Percentiles rank a stretch among this genome's conserved stretches.
Evolutionary conservation across 306 rosid genomes (phyloP).

Genomic region (Sophora flavescens): DNA sequence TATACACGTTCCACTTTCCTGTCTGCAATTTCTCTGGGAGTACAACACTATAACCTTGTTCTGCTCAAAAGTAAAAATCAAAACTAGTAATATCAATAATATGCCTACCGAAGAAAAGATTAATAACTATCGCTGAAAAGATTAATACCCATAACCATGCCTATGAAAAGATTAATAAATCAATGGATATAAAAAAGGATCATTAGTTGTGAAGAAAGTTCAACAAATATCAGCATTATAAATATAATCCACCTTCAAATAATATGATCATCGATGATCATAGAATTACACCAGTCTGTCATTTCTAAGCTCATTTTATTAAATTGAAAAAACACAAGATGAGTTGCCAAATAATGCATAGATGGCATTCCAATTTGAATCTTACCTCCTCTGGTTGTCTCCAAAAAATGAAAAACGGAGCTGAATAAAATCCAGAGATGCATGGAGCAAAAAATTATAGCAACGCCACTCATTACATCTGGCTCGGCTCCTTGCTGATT

Average conservation of each 20-base stretch:
- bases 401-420: background rate
- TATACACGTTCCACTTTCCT: constrained; percentile 96
- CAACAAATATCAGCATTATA: constrained; percentile 25
- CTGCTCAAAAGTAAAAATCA: constrained; percentile 66
- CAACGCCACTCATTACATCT: background rate
- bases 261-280: no score
- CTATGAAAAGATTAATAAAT: constrained; percentile 13
- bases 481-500: background rate
- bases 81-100: constrained; percentile 40
- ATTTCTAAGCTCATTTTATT: no score
- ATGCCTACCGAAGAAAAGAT: background rate
- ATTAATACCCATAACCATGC: constrained; percentile 5
- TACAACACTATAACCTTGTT: constrained; percentile 87
- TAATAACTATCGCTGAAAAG: no score
- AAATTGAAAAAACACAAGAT: no score
- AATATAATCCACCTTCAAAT: background rate
- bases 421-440: constrained; percentile 13
- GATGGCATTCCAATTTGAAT: no score
- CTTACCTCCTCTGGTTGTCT: no score
- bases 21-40: constrained; percentile 95
- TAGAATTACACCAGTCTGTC: no score
- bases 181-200: background rate
- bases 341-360: no score
- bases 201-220: constrained; percentile 2
- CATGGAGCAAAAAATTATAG: constrained; percentile 2